These are phyloP conservation scores for Climacium dendroides DNA, from an alignment of 225 moss, liverwort and hornwort genomes.

Conservation along the genomic window DNA sequence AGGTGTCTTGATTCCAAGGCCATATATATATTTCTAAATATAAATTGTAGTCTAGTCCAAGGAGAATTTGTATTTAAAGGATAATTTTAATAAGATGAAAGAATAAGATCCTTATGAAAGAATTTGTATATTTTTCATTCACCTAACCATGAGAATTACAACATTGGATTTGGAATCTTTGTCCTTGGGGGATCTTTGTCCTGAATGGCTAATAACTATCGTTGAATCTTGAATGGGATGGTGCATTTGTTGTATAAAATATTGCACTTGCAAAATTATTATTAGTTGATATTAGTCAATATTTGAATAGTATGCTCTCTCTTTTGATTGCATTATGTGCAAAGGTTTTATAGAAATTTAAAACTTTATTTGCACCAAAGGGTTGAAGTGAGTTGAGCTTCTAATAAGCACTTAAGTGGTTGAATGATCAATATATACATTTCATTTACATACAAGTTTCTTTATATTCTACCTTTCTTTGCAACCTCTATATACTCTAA, in stretches of 20 bases:
- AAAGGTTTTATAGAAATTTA: too few relatives aligned
- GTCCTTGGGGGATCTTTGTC: fast-evolving
- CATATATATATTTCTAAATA: neutral
- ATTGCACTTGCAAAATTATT: neutral
- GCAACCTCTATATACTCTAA: too few relatives aligned
- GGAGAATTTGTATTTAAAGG: neutral
- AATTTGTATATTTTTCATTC: neutral
- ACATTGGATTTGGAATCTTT: neutral
- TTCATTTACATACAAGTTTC: too few relatives aligned
- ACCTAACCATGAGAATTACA: neutral
- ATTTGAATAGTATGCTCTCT: neutral
- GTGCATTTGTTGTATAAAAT: neutral
- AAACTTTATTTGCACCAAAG: too few relatives aligned
- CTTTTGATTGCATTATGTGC: too few relatives aligned
- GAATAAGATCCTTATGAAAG: neutral
- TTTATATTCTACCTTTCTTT: too few relatives aligned
- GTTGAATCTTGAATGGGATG: fast-evolving
- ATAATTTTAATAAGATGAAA: neutral
- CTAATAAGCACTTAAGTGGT: too few relatives aligned
- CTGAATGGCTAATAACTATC: fast-evolving
- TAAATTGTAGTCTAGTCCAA: too few relatives aligned
- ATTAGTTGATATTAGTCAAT: neutral
- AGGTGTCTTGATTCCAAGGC: neutral
- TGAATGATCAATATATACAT: too few relatives aligned
- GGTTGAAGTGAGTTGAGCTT: too few relatives aligned